Percentiles rank a stretch among this genome's conserved stretches.
Conservation (phyloP, 257 asterid genomes). For the Solanum ahanhuiri region DNA sequence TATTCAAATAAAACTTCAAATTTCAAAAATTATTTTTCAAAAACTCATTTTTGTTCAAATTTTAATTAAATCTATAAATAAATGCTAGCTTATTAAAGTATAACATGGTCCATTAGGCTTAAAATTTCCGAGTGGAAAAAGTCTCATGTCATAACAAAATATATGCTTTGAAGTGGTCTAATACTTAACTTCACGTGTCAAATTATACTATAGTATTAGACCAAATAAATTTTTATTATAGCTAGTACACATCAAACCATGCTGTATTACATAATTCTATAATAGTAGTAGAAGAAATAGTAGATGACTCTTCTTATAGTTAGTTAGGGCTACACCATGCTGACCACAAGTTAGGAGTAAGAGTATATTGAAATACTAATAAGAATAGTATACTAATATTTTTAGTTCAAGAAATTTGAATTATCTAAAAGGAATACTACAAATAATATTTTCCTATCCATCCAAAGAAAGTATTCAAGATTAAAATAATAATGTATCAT, state of each 20-base stretch:
- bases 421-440: neutral
- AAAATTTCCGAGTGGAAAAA: neutral
- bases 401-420: neutral
- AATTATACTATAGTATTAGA: neutral
- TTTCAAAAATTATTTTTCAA: neutral
- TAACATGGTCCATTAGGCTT: neutral
- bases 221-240: neutral
- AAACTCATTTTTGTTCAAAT: neutral
- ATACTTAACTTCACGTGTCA: neutral
- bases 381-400: neutral
- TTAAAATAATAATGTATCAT: neutral
- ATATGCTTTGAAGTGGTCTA: neutral
- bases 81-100: neutral
- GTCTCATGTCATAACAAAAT: neutral
- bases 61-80: neutral
- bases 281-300: neutral
- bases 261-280: neutral
- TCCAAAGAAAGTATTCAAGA: neutral
- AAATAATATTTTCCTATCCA: neutral
- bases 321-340: neutral
- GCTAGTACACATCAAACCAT: neutral
- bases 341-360: neutral
- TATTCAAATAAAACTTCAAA: neutral
- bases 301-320: neutral
- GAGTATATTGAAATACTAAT: neutral